Conservation (phyloP, 208 protist species). For the Crithidia sp. region DNA sequence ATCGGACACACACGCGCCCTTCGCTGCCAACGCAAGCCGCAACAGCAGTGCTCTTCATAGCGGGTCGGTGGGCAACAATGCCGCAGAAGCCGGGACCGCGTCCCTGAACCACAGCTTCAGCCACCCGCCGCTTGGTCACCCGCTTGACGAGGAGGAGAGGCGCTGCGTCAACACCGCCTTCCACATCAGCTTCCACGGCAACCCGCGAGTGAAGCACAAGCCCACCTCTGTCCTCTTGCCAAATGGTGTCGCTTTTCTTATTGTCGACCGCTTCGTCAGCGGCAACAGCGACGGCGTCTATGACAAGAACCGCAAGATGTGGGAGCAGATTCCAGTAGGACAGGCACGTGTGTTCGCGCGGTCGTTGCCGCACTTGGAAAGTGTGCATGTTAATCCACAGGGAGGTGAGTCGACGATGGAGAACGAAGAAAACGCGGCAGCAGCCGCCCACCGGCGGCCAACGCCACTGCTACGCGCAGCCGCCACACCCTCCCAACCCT, state of each 20-base stretch:
- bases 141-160: slow-evolving; percentile 38
- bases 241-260: slow-evolving; percentile 49
- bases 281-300: slow-evolving; percentile 78
- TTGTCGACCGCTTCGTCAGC: slow-evolving; percentile 63
- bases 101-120: slow-evolving; percentile 20
- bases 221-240: slow-evolving; percentile 47
- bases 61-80: neutral
- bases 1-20: no score
- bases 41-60: neutral
- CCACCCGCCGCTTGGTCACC: slow-evolving; percentile 15
- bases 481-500: no score
- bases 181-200: slow-evolving; percentile 54
- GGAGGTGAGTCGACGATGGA: neutral
- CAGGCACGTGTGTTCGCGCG: slow-evolving; percentile 68
- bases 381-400: neutral
- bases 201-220: slow-evolving; percentile 65
- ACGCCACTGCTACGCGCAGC: no score
- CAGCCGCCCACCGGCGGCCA: neutral
- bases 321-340: slow-evolving; percentile 80
- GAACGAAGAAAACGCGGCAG: neutral
- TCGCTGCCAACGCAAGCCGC: neutral
- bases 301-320: slow-evolving; percentile 67
- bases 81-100: neutral
- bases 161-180: slow-evolving; percentile 60
- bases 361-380: neutral